Evolutionary conservation across 176 grass and related monocot species (phyloP).

Genomic region (Elymus sibiricus): DNA sequence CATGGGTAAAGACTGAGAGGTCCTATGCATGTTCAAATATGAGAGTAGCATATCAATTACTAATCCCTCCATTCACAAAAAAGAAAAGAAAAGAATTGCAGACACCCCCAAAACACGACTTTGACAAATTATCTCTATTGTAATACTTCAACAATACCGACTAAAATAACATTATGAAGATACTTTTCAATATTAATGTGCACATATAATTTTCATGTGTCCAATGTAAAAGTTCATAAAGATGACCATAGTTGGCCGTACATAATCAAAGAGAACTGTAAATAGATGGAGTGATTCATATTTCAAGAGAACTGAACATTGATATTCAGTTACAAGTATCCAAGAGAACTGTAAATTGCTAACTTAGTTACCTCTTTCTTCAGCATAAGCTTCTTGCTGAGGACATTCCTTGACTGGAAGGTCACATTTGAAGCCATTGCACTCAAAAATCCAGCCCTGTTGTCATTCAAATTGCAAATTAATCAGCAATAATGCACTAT

Average conservation of each 20-base stretch:
- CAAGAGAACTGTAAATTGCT: not conserved
- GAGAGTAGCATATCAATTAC: conserved; percentile 7
- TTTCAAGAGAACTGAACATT: not conserved
- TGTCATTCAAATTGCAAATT: not conserved
- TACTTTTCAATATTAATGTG: not conserved
- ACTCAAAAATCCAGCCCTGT: conserved; percentile 90
- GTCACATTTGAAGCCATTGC: conserved; percentile 95
- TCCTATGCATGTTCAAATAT: not conserved
- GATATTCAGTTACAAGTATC: not conserved
- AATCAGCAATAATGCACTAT: conserved; percentile 5
- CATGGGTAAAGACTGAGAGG: not conserved
- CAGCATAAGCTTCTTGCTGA: conserved; percentile 98
- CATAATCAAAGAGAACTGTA: not conserved
- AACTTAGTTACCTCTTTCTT: conserved; percentile 75
- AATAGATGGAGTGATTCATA: not conserved
- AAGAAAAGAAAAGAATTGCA: not conserved
- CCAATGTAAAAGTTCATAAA: not conserved
- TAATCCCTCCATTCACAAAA: not conserved
- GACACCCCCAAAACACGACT: not conserved
- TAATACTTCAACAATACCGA: not conserved
- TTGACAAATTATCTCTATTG: not conserved
- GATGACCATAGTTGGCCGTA: not conserved
- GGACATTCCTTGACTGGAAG: conserved; percentile 92
- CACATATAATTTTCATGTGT: not conserved
- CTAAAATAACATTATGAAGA: not conserved